Evolutionary conservation across 2,329 filamentous ascomycete species (phyloP).

Genomic region (Monilinia fructicola): DNA sequence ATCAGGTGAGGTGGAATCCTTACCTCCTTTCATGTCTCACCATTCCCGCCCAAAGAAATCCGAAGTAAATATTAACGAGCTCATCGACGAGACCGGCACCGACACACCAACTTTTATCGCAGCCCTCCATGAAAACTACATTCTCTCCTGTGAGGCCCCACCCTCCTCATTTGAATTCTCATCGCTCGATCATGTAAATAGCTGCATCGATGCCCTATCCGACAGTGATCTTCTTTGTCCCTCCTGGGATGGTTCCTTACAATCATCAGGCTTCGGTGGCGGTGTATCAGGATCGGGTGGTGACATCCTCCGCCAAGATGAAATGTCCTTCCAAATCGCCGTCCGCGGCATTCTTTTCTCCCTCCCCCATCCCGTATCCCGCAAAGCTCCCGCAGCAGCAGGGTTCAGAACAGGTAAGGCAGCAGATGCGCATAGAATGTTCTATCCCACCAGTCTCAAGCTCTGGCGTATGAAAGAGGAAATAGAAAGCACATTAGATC

Average conservation of each 20-base stretch:
- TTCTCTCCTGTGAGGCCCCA: conserved; percentile 71
- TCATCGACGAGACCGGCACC: conserved; percentile 93
- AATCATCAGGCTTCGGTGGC: conserved; percentile 54
- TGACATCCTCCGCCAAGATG: conserved; percentile 83
- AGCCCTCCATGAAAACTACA: conserved; percentile 90
- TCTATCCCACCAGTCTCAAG: conserved; percentile 81
- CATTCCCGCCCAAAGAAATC: conserved; percentile 60
- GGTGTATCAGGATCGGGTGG: conserved; percentile 57
- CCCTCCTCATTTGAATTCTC: conserved; percentile 53
- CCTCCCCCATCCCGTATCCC: conserved; percentile 81
- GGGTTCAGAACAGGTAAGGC: conserved; percentile 42
- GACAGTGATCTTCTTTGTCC: conserved; percentile 83
- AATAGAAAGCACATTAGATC: conserved; percentile 68
- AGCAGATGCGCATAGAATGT: conserved; percentile 79
- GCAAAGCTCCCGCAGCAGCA: conserved; percentile 47
- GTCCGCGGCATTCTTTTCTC: conserved; percentile 83
- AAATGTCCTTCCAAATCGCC: conserved; percentile 89
- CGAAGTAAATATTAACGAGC: conserved; percentile 66
- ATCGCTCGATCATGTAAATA: conserved; percentile 75
- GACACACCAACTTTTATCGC: conserved; percentile 89
- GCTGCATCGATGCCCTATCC: conserved; percentile 84
- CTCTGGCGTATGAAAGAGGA: conserved; percentile 84
- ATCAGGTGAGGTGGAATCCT: conserved; percentile 49
- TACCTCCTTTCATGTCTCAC: conserved; percentile 60
- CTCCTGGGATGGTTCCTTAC: conserved; percentile 67